Conservation (phyloP, 495 filamentous ascomycete species). For the Aspergillus avenaceus region DNA sequence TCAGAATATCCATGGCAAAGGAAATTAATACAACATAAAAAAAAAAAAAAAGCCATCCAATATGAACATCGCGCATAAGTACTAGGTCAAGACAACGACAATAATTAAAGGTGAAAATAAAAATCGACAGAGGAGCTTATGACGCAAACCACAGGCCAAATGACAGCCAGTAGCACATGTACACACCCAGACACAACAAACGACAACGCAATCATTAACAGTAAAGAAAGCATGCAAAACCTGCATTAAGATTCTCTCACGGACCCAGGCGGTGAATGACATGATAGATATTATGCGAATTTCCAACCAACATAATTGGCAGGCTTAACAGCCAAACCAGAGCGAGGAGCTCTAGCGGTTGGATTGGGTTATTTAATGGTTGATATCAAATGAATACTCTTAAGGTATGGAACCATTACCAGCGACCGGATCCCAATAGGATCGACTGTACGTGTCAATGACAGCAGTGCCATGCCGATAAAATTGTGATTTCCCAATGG, state of each 20-base stretch:
- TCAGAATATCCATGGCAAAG: conserved; percentile 7
- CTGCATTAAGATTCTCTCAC: not conserved
- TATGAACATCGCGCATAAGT: conserved; percentile 26
- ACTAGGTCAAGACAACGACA: conserved; percentile 8
- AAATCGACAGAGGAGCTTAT: conserved; percentile 1
- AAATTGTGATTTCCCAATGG: not conserved
- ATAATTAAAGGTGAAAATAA: conserved; percentile 19
- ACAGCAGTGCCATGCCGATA: too few relatives aligned
- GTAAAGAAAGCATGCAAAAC: not conserved
- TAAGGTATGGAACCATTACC: not conserved
- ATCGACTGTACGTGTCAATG: not conserved
- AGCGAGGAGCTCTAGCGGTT: not conserved
- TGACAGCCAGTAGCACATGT: conserved; percentile 1
- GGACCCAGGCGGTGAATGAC: not conserved
- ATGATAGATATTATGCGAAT: not conserved
- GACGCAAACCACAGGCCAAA: not conserved
- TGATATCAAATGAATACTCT: not conserved
- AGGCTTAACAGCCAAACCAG: not conserved
- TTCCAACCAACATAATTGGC: not conserved
- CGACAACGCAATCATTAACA: conserved; percentile 1
- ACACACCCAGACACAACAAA: conserved; percentile 1
- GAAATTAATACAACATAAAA: not conserved
- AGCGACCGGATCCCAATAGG: not conserved
- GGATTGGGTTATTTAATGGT: not conserved
- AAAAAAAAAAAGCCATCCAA: conserved; percentile 18